Evolutionary conservation across 139 green algal species (phyloP).

Genomic region (Astrephomene gubernaculifera): DNA sequence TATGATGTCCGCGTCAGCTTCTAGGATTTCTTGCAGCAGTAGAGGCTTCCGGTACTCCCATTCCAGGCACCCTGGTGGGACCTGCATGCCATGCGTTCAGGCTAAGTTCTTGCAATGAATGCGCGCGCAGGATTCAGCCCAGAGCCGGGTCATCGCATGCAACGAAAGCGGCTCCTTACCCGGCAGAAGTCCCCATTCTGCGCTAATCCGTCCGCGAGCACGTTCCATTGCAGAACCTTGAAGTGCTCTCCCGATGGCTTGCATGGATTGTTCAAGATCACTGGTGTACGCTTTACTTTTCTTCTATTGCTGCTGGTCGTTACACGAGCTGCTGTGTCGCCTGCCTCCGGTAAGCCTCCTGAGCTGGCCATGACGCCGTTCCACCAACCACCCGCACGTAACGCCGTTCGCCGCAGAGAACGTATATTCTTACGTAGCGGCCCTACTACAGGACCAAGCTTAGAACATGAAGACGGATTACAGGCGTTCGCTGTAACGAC

Average conservation of each 20-base stretch:
- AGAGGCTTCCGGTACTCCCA: conserved; percentile 65
- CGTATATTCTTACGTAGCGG: too few species aligned
- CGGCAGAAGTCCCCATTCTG: conserved; percentile 77
- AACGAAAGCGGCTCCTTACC: conserved; percentile 50
- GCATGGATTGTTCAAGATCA: conserved; percentile 8
- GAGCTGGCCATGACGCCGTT: conserved; percentile 1
- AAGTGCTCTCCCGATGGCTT: conserved; percentile 27
- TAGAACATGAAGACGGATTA: too few species aligned
- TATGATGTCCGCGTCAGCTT: conserved; percentile 66
- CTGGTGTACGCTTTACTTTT: conserved; percentile 34
- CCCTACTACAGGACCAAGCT: background rate
- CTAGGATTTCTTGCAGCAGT: conserved; percentile 66
- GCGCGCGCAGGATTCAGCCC: too few species aligned
- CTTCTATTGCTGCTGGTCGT: background rate
- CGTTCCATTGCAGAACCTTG: conserved; percentile 72
- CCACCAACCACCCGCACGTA: background rate
- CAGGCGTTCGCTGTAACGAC: too few species aligned
- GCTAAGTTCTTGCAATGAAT: too few species aligned
- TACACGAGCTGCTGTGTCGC: background rate
- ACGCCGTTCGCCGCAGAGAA: background rate
- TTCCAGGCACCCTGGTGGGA: conserved; percentile 34
- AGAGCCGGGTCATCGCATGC: too few species aligned
- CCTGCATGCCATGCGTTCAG: conserved; percentile 14
- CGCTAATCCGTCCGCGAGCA: conserved; percentile 78
- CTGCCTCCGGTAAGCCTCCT: background rate